A percentile compares a stretch with the other conserved stretches of the same genome.
Evolutionary conservation across 345 rosid genomes (phyloP).

Genomic region (Arabidopsis arenosa): DNA sequence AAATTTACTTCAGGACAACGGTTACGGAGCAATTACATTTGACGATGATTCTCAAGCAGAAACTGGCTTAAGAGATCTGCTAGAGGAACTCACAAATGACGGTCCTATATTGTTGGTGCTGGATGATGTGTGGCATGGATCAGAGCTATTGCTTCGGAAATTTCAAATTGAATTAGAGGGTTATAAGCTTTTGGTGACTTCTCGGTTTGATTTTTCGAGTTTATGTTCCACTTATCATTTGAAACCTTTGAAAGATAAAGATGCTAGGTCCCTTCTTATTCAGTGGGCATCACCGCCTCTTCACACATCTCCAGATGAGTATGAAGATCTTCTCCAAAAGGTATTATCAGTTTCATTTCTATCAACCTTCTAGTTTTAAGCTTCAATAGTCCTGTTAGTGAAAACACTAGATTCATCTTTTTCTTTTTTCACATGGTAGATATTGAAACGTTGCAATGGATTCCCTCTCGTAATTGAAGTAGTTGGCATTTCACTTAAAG

Average conservation of each 20-base stretch:
- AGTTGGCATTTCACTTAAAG: slow-evolving; percentile 55
- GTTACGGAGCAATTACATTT: slow-evolving; percentile 9
- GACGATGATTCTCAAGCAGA: slow-evolving; percentile 44
- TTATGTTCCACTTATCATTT: slow-evolving; percentile 43
- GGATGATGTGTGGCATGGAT: slow-evolving; percentile 70
- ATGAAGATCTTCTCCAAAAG: slow-evolving; percentile 46
- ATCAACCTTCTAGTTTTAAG: too few species aligned
- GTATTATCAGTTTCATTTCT: slow-evolving; percentile 16
- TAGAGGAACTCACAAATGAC: slow-evolving; percentile 21
- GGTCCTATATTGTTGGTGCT: slow-evolving; percentile 55
- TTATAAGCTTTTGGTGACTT: slow-evolving; percentile 68
- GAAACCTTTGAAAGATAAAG: slow-evolving; percentile 45
- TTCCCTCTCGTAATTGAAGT: slow-evolving; percentile 61
- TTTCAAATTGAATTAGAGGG: slow-evolving; percentile 35
- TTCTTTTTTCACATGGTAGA: slow-evolving; percentile 36
- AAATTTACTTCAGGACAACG: slow-evolving; percentile 42
- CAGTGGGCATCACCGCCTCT: slow-evolving; percentile 32
- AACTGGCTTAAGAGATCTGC: slow-evolving; percentile 30
- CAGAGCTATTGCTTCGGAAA: slow-evolving; percentile 47
- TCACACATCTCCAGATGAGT: slow-evolving; percentile 13
- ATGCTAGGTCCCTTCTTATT: slow-evolving; percentile 53
- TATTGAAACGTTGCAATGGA: slow-evolving; percentile 64
- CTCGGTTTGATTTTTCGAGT: slow-evolving; percentile 53
- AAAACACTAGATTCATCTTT: background rate
- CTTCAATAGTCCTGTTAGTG: too few species aligned